These are phyloP conservation scores for Pseudozyma sp. DNA, from an alignment of 1,284 basidiomycete species.

Conservation along the genomic window DNA sequence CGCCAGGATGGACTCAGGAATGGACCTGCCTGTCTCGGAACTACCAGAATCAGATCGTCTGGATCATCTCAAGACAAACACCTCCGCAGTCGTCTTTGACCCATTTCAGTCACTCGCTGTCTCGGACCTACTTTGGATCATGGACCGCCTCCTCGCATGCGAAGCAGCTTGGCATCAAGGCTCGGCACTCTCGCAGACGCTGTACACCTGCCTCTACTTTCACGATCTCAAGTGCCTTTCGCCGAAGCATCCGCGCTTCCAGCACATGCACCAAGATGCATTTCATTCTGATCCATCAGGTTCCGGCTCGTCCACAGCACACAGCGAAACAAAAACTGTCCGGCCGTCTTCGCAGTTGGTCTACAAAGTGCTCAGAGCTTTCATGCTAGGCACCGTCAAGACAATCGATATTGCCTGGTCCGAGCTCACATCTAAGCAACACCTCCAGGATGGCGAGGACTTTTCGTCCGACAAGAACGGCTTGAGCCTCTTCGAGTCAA, in stretches of 20 bases:
- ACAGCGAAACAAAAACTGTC: neutral
- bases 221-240: conserved; percentile 74
- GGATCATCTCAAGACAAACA: conserved; percentile 67
- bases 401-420: conserved; percentile 84
- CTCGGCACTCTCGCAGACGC: conserved; percentile 83
- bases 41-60: conserved; percentile 68
- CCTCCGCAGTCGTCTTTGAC: conserved; percentile 73
- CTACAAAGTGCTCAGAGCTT: conserved; percentile 78
- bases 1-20: conserved; percentile 86
- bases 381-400: conserved; percentile 81
- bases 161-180: conserved; percentile 91
- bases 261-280: conserved; percentile 7
- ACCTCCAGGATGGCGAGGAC: conserved; percentile 75
- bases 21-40: conserved; percentile 70
- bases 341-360: conserved; percentile 71
- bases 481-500: conserved; percentile 79
- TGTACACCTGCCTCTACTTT: conserved; percentile 83
- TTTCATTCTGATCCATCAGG: no score
- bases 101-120: conserved; percentile 76
- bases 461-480: conserved; percentile 88
- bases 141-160: conserved; percentile 81
- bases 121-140: conserved; percentile 84
- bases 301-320: no score
- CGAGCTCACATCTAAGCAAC: conserved; percentile 73
- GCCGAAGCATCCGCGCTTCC: conserved; percentile 62